These are phyloP conservation scores for Lecanicillium sp. DNA, from an alignment of 2,329 filamentous ascomycete species.

Conservation along the genomic window DNA sequence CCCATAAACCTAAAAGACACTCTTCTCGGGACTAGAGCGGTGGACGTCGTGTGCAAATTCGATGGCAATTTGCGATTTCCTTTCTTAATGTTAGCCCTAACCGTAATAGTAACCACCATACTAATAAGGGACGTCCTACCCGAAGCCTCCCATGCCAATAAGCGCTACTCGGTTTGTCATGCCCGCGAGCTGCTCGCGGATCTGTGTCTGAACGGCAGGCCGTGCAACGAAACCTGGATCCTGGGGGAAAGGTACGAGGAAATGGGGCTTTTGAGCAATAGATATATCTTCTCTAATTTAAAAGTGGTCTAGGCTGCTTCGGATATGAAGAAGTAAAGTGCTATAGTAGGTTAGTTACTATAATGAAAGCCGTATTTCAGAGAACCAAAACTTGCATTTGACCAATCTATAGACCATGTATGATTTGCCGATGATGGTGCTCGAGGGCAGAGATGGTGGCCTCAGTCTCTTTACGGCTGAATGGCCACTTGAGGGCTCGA, in stretches of 20 bases:
- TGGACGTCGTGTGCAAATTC: conserved; percentile 8
- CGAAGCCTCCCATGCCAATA: conserved; percentile 10
- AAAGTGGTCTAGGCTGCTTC: not conserved
- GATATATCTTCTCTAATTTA: not conserved
- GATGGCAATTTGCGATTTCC: conserved; percentile 13
- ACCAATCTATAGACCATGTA: conserved; percentile 6
- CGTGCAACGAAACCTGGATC: conserved; percentile 10
- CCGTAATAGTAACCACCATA: too few species aligned
- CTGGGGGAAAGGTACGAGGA: conserved; percentile 8
- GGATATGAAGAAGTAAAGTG: conserved; percentile 4
- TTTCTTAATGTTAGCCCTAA: conserved; percentile 7
- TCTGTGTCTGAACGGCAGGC: conserved; percentile 7
- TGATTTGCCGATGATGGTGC: conserved; percentile 4
- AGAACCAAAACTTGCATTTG: conserved; percentile 2
- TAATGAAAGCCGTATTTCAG: not conserved
- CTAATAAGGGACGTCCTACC: too few species aligned
- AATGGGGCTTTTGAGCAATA: conserved; percentile 5
- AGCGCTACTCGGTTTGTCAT: conserved; percentile 6
- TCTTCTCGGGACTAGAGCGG: not conserved
- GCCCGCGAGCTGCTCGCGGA: conserved; percentile 2
- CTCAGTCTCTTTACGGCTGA: conserved; percentile 3
- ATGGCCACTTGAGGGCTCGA: conserved; percentile 6
- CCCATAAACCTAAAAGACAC: conserved; percentile 11
- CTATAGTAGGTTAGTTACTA: not conserved
- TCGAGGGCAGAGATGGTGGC: conserved; percentile 3